Evolutionary conservation across 495 filamentous ascomycete species (phyloP), one percentile per base, ranked within the genome.

Genomic region (Letharia columbiana): DNA sequence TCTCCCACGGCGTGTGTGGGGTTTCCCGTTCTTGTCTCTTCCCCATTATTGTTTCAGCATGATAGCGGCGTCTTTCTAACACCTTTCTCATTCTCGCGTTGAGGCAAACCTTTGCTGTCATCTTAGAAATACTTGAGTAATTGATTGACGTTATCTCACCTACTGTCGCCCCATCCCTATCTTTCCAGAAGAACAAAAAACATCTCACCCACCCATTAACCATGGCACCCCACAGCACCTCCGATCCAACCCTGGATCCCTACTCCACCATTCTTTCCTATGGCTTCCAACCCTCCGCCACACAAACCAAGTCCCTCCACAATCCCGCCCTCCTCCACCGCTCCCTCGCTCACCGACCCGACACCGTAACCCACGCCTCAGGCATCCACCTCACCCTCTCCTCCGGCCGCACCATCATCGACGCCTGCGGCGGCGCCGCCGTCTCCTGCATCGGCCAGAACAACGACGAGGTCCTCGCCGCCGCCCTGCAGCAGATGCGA

Each of bases 341-440:
- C 12, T 70, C 77, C 60, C 79, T 77, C 10, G 72, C 68, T 37
- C 75, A 73, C 56, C 44, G 77, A n/a, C 80, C 79, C 11, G 74
- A 71, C 13, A 76, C 75, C 39, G 78, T 75, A 10, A 56, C 80
- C 40, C 76, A 77, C 17, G 79, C 77, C 13, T 73, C 78, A 64
- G 78, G 79, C n/a, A 75, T 72, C 70, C 79, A 77, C 66, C 71
- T 82, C 56, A 75, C 74, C 59, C 71, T 89, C 4, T 81, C 81
- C 61, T 80, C 88, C 75, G 86, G 85, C 33, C 83, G 81, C 15
- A 81, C 77, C 57, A 82, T 91, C 67, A 80, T 90, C 23, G 87
- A 90, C 69, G 84, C 83, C 0, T 81, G 79, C 11, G 78, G 81
- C 31, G 81, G 81, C 44, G 80, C 81, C 9, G 80, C 81, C 4